Evolutionary conservation across 2,329 filamentous ascomycete genomes (phyloP), one percentile per base, ranked within the genome.

Genomic region (Calcarisporium arbuscula): DNA sequence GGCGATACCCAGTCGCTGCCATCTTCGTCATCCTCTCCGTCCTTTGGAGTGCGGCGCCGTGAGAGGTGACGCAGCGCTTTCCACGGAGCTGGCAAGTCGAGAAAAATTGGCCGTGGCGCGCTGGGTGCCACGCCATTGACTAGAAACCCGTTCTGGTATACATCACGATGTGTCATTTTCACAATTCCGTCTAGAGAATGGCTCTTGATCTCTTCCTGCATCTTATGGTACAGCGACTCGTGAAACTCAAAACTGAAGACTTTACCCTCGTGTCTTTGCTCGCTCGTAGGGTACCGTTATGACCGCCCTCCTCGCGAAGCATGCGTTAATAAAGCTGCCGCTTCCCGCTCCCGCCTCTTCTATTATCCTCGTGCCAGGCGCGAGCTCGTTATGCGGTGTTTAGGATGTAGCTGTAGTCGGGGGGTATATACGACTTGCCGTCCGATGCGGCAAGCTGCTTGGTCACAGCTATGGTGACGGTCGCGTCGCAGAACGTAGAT

Each of bases 201-300:
- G 18, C 74, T 71, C n/a, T 60, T 54, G 23, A 92, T 70, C 54
- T 92, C 85, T 37, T 77, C 62, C 35, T 71, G 66, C 61, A 92
- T 74, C 53, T 82, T 81, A 36, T 74, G 60, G 45, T 77, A 85
- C 12, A 85, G 74, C 20, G 80, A 73, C 47, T 82, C 74, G 62
- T 92, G 82, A 55, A 82, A 90, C 56, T 92, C 85, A 54, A 83
- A 92, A 56, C 83, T 89, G 65, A 79, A 89, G 5, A 92, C 84
- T 47, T 78, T 80, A 32, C 85, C 85, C 43, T 70, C 41, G 57
- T 64, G 29, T 70, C 60, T 4, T 50, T 42, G 4, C 57, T 48
- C n/a, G 46, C 45, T 8, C 59, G 60, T n/a, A 0, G 78, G 73
- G 46, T 81, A 80, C 83, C 85, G 47, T 76, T 83, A 60, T 84